Percentiles rank a stretch among this genome's conserved stretches.
phyloP scores from a whole-genome alignment of 1,284 basidiomycete genomes.

The Bondarzewia mesenterica region DNA sequence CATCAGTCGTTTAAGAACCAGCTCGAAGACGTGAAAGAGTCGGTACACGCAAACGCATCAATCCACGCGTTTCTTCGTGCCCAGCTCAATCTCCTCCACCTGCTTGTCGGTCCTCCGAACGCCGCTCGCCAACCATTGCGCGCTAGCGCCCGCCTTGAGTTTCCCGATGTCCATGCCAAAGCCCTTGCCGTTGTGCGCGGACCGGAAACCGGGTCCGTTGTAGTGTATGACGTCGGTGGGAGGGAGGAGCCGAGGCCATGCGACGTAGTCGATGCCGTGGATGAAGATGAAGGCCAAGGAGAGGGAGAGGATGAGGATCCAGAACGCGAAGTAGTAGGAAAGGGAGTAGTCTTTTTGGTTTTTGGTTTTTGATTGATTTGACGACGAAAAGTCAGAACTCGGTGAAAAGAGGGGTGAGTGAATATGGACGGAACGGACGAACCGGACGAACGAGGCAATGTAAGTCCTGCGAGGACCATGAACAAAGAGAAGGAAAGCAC shows the following conservation, averaged over 20 bases:
- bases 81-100: constrained; percentile 50
- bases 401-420: background rate
- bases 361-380: constrained; percentile 1
- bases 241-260: constrained; percentile 88
- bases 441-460: constrained; percentile 81
- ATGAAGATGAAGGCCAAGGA: constrained; percentile 66
- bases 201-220: constrained; percentile 79
- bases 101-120: constrained; percentile 28
- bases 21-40: background rate
- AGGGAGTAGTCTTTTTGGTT: constrained; percentile 63
- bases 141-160: constrained; percentile 23
- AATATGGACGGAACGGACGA: background rate
- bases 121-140: constrained; percentile 26
- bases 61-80: constrained; percentile 64
- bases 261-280: constrained; percentile 83
- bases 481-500: constrained; percentile 76
- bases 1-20: background rate
- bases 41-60: constrained; percentile 22
- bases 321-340: constrained; percentile 72
- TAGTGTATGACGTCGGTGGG: constrained; percentile 83
- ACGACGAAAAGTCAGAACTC: constrained; percentile 51
- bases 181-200: constrained; percentile 72
- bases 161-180: constrained; percentile 31
- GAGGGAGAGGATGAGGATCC: constrained; percentile 58
- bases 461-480: constrained; percentile 80